A percentile compares a stretch with the other conserved stretches of the same genome.
Evolutionary conservation across 1,284 basidiomycete species (phyloP).

Genomic region (Ustilago hordei): DNA sequence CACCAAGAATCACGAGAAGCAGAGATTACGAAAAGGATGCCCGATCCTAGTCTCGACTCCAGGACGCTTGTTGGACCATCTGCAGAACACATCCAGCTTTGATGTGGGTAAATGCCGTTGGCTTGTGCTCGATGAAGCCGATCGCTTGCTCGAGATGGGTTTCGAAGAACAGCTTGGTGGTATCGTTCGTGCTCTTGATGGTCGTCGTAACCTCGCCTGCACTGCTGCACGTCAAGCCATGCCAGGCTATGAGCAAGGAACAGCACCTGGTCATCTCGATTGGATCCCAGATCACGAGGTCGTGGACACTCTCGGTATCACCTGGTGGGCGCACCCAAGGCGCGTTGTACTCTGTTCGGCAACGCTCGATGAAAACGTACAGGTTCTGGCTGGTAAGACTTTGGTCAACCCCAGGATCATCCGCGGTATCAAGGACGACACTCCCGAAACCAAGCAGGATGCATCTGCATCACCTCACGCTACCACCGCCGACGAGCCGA

Average conservation of each 20-base stretch:
- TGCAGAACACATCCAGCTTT: constrained; percentile 86
- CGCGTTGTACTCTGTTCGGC: constrained; percentile 94
- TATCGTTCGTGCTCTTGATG: constrained; percentile 75
- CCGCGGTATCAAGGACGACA: constrained; percentile 59
- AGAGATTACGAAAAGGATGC: constrained; percentile 78
- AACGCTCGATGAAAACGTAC: constrained; percentile 93
- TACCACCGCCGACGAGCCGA: not conserved
- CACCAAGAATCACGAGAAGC: constrained; percentile 80
- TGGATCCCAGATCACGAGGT: constrained; percentile 47
- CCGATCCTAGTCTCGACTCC: constrained; percentile 80
- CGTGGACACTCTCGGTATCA: constrained; percentile 59
- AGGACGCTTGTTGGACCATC: constrained; percentile 79
- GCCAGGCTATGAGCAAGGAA: constrained; percentile 34
- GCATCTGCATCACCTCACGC: constrained; percentile 3
- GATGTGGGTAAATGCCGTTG: constrained; percentile 93
- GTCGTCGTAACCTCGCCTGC: constrained; percentile 56
- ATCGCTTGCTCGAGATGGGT: constrained; percentile 80
- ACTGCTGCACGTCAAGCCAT: constrained; percentile 75
- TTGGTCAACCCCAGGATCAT: constrained; percentile 74
- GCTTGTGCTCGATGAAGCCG: constrained; percentile 97
- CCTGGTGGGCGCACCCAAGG: constrained; percentile 73
- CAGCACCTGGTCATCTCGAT: constrained; percentile 15
- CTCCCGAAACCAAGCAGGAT: constrained; percentile 6
- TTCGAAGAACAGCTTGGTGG: constrained; percentile 74
- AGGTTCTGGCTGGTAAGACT: constrained; percentile 87